phyloP scores from a whole-genome alignment of 192 early-diverging fungal species.

The Coemansia sp. region DNA sequence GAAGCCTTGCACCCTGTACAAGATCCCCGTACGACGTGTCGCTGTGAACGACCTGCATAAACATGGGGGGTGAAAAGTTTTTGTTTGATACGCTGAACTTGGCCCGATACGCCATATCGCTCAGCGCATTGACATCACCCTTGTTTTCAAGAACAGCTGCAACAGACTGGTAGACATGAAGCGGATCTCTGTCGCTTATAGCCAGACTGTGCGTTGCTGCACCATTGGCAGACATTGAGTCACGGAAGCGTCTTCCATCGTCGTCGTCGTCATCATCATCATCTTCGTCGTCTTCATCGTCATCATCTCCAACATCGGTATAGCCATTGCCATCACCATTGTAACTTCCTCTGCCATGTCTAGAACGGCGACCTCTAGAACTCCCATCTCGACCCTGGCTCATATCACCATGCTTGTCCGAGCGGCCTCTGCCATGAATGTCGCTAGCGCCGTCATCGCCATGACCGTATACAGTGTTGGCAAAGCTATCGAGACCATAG shows the following conservation, averaged over 20 bases:
- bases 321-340: slow-evolving; percentile 14
- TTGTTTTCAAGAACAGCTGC: slow-evolving; percentile 37
- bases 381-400: slow-evolving; percentile 15
- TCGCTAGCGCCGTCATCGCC: slow-evolving; percentile 15
- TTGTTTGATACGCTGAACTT: slow-evolving; percentile 52
- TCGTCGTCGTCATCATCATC: slow-evolving; percentile 12
- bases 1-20: slow-evolving; percentile 65
- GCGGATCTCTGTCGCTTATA: slow-evolving; percentile 51
- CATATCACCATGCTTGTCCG: slow-evolving; percentile 19
- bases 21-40: slow-evolving; percentile 85
- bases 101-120: slow-evolving; percentile 49
- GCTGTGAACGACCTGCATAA: slow-evolving; percentile 79
- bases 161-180: slow-evolving; percentile 44
- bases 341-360: slow-evolving; percentile 10
- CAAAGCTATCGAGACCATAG: slow-evolving; percentile 50
- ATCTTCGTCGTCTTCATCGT: slow-evolving; percentile 19
- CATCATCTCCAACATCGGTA: slow-evolving; percentile 17
- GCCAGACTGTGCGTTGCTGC: slow-evolving; percentile 17
- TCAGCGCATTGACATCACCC: slow-evolving; percentile 22
- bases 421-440: slow-evolving; percentile 4
- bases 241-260: slow-evolving; percentile 7
- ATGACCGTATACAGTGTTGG: slow-evolving; percentile 18
- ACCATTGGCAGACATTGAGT: slow-evolving; percentile 14
- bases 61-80: slow-evolving; percentile 66
- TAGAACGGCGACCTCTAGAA: slow-evolving; percentile 6